phyloP scores from a whole-genome alignment of 2,329 filamentous ascomycete species.

The Tolypocladium sp. region DNA sequence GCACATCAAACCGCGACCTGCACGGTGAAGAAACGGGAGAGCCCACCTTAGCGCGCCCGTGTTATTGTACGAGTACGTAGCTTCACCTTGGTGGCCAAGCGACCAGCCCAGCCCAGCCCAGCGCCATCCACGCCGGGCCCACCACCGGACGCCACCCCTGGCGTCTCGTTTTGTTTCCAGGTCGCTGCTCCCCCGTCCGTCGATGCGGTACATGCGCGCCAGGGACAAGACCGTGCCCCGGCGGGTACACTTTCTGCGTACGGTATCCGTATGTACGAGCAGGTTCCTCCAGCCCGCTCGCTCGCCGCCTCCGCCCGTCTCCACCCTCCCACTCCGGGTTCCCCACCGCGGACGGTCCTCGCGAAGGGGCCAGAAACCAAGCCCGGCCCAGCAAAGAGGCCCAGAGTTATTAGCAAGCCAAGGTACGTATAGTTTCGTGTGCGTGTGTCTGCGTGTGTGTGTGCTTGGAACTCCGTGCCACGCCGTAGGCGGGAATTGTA shows the following conservation, averaged over 20 bases:
- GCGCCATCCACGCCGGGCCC: background rate
- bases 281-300: background rate
- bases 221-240: background rate
- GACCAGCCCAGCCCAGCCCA: background rate
- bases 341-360: conserved; percentile 4
- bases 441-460: background rate
- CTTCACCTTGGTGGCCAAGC: background rate
- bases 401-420: background rate
- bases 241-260: too few relatives aligned
- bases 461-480: background rate
- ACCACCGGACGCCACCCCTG: background rate
- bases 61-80: background rate
- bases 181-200: background rate
- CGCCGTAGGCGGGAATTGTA: background rate
- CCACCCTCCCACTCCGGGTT: conserved; percentile 1
- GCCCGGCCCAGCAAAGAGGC: background rate
- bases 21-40: background rate
- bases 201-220: background rate
- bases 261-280: too few relatives aligned
- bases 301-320: background rate
- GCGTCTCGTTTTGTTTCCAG: background rate
- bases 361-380: background rate
- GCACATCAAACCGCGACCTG: background rate
- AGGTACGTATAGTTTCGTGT: background rate
- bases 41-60: background rate